phyloP scores from a whole-genome alignment of 1,284 basidiomycete species.

The Ustanciosporium gigantosporum region DNA sequence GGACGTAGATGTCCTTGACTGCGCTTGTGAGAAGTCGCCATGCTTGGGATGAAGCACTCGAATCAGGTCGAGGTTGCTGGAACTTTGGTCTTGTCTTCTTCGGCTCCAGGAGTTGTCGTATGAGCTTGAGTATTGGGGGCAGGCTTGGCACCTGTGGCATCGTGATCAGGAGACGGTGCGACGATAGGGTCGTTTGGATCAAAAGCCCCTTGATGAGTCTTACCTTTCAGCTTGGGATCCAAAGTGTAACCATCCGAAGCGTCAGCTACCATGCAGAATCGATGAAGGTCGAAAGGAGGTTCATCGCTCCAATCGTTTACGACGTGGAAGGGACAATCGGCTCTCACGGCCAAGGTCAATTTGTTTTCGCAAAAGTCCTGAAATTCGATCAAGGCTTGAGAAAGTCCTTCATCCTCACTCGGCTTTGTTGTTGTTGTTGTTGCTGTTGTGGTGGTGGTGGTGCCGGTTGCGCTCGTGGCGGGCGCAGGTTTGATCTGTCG shows the following conservation, averaged over 20 bases:
- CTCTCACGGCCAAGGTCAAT: slow-evolving; percentile 20
- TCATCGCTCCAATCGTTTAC: slow-evolving; percentile 26
- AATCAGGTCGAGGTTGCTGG: no score
- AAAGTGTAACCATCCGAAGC: neutral
- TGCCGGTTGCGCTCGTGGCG: neutral
- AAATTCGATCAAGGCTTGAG: slow-evolving; percentile 21
- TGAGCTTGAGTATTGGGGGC: no score
- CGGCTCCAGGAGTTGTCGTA: no score
- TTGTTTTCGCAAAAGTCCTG: slow-evolving; percentile 41
- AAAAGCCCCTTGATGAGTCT: neutral
- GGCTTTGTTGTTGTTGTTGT: neutral
- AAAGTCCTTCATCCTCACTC: slow-evolving; percentile 11
- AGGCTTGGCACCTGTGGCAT: no score
- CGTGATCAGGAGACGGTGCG: neutral
- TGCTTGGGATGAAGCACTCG: no score
- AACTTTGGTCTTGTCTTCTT: no score
- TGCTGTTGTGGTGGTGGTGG: neutral
- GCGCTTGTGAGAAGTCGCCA: no score
- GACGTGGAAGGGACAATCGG: slow-evolving; percentile 28
- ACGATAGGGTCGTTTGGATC: neutral
- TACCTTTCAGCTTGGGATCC: neutral
- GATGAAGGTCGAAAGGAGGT: slow-evolving; percentile 29
- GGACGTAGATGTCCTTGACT: no score
- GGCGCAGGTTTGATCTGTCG: neutral
- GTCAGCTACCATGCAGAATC: slow-evolving; percentile 9